phyloP scores from a whole-genome alignment of 1,284 basidiomycete species.

The Xerocomus cyaneibrunnescens region DNA sequence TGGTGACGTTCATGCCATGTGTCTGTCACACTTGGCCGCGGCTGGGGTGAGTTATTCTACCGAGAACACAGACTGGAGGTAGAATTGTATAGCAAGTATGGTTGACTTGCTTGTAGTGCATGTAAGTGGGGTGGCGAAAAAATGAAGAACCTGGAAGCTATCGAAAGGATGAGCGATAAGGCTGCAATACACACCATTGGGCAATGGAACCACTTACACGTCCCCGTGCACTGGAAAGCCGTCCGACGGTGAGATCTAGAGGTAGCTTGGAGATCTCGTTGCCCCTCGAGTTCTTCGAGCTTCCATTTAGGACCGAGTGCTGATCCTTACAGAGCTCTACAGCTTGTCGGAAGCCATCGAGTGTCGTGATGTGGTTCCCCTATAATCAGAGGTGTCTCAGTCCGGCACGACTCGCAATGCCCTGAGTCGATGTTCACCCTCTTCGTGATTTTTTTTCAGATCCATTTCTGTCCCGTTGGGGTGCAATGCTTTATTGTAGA shows the following conservation, averaged over 20 bases:
- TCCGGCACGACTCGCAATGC: constrained; percentile 41
- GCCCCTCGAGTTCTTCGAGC: constrained; percentile 72
- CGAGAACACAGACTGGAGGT: not conserved
- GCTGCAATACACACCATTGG: not conserved
- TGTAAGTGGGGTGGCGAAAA: no score
- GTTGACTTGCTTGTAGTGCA: constrained; percentile 57
- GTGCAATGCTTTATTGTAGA: no score
- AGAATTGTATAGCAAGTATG: no score
- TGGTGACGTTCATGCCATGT: not conserved
- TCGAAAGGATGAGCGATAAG: constrained; percentile 51
- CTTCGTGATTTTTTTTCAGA: no score
- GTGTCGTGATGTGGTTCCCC: constrained; percentile 60
- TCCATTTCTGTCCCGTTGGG: no score
- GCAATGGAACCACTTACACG: constrained; percentile 50
- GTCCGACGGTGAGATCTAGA: no score
- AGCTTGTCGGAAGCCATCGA: constrained; percentile 61
- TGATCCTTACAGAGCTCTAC: constrained; percentile 66
- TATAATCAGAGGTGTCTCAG: constrained; percentile 62
- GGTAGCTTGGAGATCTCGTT: constrained; percentile 71
- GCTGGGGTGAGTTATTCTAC: not conserved
- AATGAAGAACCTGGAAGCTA: constrained; percentile 80
- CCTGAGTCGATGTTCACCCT: no score
- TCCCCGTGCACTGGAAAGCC: no score
- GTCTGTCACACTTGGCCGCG: not conserved
- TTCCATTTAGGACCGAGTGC: constrained; percentile 60